phyloP scores from a whole-genome alignment of 352 stramenopile genomes.

The Ophiocytium majus region DNA sequence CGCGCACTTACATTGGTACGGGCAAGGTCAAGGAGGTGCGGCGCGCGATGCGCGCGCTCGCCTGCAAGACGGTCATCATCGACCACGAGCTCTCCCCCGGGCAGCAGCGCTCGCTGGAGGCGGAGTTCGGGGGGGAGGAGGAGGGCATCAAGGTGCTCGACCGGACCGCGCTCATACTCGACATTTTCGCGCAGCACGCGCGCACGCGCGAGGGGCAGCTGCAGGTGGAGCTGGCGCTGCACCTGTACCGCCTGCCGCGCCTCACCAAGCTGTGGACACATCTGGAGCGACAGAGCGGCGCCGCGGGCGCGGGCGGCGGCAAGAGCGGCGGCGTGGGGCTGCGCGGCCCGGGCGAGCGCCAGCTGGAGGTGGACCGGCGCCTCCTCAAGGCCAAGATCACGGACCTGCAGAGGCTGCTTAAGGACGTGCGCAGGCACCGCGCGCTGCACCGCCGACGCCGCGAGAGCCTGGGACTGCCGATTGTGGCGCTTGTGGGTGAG shows the following conservation, averaged over 20 bases:
- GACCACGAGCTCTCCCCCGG: constrained; percentile 74
- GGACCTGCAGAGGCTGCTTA: constrained; percentile 70
- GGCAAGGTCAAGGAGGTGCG: constrained; percentile 66
- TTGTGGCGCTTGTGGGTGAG: constrained; percentile 51
- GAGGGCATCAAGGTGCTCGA: constrained; percentile 66
- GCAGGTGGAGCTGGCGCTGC: constrained; percentile 70
- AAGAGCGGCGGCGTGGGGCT: constrained; percentile 55
- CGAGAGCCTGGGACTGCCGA: constrained; percentile 51
- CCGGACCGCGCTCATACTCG: constrained; percentile 74
- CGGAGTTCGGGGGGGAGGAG: constrained; percentile 52
- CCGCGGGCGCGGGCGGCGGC: constrained; percentile 13
- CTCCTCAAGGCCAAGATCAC: constrained; percentile 71
- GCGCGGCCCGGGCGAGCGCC: constrained; percentile 72
- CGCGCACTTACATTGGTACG: constrained; percentile 66
- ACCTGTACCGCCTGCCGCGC: constrained; percentile 73
- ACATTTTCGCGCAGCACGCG: constrained; percentile 79
- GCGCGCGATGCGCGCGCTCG: constrained; percentile 60
- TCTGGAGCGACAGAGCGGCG: constrained; percentile 68
- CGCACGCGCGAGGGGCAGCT: constrained; percentile 73
- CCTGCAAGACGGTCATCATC: constrained; percentile 69
- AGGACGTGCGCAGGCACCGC: constrained; percentile 70
- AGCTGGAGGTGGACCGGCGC: constrained; percentile 74
- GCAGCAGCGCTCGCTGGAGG: constrained; percentile 66
- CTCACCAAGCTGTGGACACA: constrained; percentile 79
- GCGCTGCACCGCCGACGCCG: constrained; percentile 63